Evolutionary conservation across 2,329 filamentous ascomycete genomes (phyloP).

Genomic region (Penicillium digitatum): DNA sequence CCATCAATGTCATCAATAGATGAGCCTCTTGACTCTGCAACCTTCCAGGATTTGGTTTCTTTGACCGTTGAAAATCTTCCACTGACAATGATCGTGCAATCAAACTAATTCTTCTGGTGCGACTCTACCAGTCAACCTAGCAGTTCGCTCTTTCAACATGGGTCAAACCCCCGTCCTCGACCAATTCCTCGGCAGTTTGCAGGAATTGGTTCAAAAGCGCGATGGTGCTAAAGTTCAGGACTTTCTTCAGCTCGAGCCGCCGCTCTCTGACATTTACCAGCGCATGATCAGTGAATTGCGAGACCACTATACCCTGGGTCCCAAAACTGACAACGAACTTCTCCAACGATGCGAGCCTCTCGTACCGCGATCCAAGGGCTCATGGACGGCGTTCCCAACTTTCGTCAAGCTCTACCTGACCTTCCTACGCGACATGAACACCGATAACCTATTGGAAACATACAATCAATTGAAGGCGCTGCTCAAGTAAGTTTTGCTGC

Average conservation of each 20-base stretch:
- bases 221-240: slow-evolving; percentile 64
- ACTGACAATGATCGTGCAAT: not conserved
- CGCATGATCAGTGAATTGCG: slow-evolving; percentile 66
- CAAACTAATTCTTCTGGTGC: not conserved
- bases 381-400: slow-evolving; percentile 72
- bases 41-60: not conserved
- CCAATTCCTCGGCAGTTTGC: slow-evolving; percentile 65
- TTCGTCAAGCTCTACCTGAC: slow-evolving; percentile 78
- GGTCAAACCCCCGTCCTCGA: slow-evolving; percentile 58
- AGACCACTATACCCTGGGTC: slow-evolving; percentile 50
- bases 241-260: slow-evolving; percentile 72
- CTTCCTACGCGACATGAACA: slow-evolving; percentile 76
- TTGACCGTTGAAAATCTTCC: not conserved
- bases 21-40: not conserved
- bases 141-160: not conserved
- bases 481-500: slow-evolving; percentile 60
- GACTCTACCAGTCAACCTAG: not conserved
- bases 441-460: slow-evolving; percentile 68
- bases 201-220: slow-evolving; percentile 57
- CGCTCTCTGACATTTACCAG: slow-evolving; percentile 63
- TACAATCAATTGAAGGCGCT: slow-evolving; percentile 71
- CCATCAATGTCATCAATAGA: slow-evolving; percentile 3
- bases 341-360: slow-evolving; percentile 57
- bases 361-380: slow-evolving; percentile 61
- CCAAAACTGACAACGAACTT: slow-evolving; percentile 54